Base-by-base conservation (phyloP, 129 eudicot species). In the Flaveria robusta region DNA sequence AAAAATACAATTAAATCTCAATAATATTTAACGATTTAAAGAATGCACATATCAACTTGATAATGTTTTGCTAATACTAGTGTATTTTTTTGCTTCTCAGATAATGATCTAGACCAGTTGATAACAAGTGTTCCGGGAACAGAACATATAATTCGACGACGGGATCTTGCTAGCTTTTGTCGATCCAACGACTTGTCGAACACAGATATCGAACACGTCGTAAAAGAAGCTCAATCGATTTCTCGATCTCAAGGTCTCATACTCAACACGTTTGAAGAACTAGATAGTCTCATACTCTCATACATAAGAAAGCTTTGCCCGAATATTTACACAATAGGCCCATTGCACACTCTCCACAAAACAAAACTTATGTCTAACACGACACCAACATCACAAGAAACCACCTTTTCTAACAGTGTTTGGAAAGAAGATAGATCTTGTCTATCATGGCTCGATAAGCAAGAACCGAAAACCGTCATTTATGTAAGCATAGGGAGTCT, bases 391-490 rank as follows among this genome's bases (percentile, higher is more conserved):
- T 8, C 64, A 0, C 55, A 49, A 6, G 46, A 71, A 49, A 46
- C 74, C 15, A n/a, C 18, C 11, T 45, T 27, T 2, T 69, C 85
- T 0, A 84, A 84, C 4, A 84, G 87, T 11, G 82, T 84, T 22
- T 84, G 87, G 87, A 49, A 76, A 56, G 91, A 90, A 46, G 90
- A 90, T 60, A 60, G 23, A 41, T 77, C 76, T 59, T 90, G 89
- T 79, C 42, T 88, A 9, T 22, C 75, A 5, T 88, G 92, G 89
- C 92, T 83, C 15, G 69, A 79, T 13, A 49, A 58, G 31, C 81
- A 79, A 16, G 46, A 75, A 34, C 77, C 83, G 12, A 79, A 74
- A 51, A 56, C 77, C 1, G 86, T 83, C 34, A 8, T 79, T 13
- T 83, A 74, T 0, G 65, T 83, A 18, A 81, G 85, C 59, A 81